Base-by-base conservation (phyloP, 257 asterid species). In the Coffea eugenioides region DNA sequence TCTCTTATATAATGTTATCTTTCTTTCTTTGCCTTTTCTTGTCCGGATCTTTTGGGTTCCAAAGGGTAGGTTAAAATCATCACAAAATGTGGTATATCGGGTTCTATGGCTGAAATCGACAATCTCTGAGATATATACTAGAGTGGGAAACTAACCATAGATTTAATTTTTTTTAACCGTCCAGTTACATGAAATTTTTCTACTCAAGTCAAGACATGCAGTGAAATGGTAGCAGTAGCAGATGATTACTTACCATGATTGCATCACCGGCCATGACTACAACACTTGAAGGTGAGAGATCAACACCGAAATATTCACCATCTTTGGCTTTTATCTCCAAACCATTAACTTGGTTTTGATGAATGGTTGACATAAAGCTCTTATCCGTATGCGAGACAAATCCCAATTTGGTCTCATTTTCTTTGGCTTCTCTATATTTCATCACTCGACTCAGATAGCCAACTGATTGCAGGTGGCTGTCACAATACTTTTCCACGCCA, bases 201-300 rank as follows among this genome's bases (percentile, higher is more conserved):
- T 6, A 48, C 1, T 7, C 52, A 0, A 49, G 54, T 11, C 54
- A 49, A 14, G 54, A 49, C 54, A 49, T 49, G 11, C 54, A 9
- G 13, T 8, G 13, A 65, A 66, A n/a, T 20, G 5, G 27, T 16
- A 48, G 54, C 4, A 52, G 27, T 16, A 31, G 54, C 4, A 52
- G 5, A 56, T 56, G 62, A 21, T 56, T 0, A 18, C 87, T 59
- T 25, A 93, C 97, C 97, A 90, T 89, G 41, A 91, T 87, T 0
- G 93, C 97, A 46, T 93, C 97, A 1, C 97, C 97, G 1, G 97
- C 97, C 94, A 93, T 90, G 85, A 93, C 95, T 16, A 93, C 85
- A 20, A 91, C 10, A 41, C 93, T 88, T 2, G 91, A 88, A 67
- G 89, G 88, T 10, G 92, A 80, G 61, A 89, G 88, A 14, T 77